Base-by-base conservation (phyloP, 345 rosid genomes). In the Excoecaria cochinchinensis region DNA sequence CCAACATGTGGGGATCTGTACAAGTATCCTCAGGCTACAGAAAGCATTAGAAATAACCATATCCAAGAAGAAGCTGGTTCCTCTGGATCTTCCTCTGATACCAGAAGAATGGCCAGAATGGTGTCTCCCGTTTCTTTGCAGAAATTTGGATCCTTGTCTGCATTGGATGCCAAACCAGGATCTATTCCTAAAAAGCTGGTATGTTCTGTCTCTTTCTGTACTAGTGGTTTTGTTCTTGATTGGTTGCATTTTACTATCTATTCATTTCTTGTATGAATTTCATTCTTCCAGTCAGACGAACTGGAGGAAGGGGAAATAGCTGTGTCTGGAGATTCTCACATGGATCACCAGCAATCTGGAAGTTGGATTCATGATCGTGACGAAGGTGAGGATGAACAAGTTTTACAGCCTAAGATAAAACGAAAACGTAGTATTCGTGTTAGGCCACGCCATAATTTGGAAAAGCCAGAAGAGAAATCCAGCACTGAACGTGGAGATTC, bases 291-390 rank as follows among this genome's bases (percentile, higher is more conserved):
- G 99, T 76, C 82, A 36, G 97, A 96, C 85, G 99, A 96, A 56
- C 86, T 96, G 57, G 99, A 96, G 84, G 99, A 96, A 75, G 99
- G 99, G 72, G 99, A 96, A 85, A 93, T 96, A 75, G 99, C 89
- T n/a, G 77, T 87, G 51, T 95, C 99, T 25, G 97, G 90, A 83
- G 99, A 93, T 80, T 93, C 98, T 82, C 97, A 90, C 83, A 69
- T 87, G 84, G 98, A 93, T 67, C 95, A 77, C 80, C 97, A 88
- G 80, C 96, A 88, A 77, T 96, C 99, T 73, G 97, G 92, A 82
- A 96, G 95, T 86, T 92, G 94, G 98, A 86, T 87, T 68, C 97
- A 90, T 79, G 98, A 92, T 68, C 97, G 93, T 4, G 98, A 92
- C 40, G 98, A 92, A 85, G 97, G 91, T 71, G 99, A 92, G 84